Conservation (phyloP, 1,284 basidiomycete genomes). For the Ceratobasidium sp. region DNA sequence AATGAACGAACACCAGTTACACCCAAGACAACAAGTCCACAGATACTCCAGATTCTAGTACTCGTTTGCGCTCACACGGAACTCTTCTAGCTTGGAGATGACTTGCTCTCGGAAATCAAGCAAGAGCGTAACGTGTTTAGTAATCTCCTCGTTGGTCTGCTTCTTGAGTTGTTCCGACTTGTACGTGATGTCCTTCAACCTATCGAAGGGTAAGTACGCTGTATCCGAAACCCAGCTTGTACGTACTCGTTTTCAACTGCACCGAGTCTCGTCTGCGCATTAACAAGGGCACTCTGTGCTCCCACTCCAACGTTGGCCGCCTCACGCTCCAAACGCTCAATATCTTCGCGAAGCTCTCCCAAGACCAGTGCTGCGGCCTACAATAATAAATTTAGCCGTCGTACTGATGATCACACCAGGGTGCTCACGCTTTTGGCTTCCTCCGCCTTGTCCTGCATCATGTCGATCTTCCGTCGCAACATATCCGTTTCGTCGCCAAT, state of each 20-base stretch:
- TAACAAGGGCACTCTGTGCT: constrained; percentile 25
- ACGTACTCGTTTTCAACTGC: constrained; percentile 18
- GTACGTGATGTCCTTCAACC: constrained; percentile 25
- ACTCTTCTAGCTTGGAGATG: constrained; percentile 23
- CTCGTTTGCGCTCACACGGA: constrained; percentile 4
- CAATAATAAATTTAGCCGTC: neutral
- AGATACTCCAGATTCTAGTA: constrained; percentile 2
- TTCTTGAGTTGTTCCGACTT: constrained; percentile 29
- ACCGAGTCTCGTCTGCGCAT: constrained; percentile 24
- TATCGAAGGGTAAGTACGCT: neutral
- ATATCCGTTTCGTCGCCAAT: constrained; percentile 30
- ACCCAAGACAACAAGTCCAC: neutral
- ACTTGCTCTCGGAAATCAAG: constrained; percentile 31
- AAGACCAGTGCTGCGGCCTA: constrained; percentile 13
- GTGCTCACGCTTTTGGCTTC: constrained; percentile 18
- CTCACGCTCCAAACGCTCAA: constrained; percentile 25
- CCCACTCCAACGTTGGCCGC: constrained; percentile 24
- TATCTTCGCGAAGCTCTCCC: constrained; percentile 27
- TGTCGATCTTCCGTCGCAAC: constrained; percentile 26
- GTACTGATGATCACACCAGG: neutral
- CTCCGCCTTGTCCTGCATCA: constrained; percentile 28
- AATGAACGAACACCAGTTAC: neutral
- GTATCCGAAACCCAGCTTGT: neutral
- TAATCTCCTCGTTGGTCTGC: constrained; percentile 26
- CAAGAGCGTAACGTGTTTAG: constrained; percentile 6